Conservation (phyloP, 768 basidiomycete genomes). For the Scleroderma citrinum region DNA sequence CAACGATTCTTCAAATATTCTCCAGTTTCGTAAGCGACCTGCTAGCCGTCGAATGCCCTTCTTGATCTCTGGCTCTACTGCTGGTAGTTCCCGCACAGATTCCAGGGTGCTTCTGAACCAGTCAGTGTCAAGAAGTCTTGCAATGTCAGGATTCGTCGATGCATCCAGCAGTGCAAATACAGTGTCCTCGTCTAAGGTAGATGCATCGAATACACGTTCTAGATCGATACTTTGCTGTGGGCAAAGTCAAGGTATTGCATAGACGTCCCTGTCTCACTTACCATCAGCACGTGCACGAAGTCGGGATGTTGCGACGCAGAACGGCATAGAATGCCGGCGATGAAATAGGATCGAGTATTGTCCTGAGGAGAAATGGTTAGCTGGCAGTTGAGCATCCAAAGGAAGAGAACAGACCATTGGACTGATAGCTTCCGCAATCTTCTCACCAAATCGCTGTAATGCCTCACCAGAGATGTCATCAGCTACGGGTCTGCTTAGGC, state of each 20-base stretch:
- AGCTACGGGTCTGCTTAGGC: conserved; percentile 51
- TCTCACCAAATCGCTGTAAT: conserved; percentile 49
- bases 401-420: conserved; percentile 40
- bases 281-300: conserved; percentile 39
- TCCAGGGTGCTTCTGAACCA: conserved; percentile 48
- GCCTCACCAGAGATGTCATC: conserved; percentile 48
- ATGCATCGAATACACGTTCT: conserved; percentile 45
- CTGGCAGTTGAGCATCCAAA: background rate
- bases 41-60: conserved; percentile 43
- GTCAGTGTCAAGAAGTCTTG: conserved; percentile 42
- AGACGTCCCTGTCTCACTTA: conserved; percentile 15
- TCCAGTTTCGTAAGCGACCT: conserved; percentile 53
- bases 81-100: conserved; percentile 23
- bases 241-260: conserved; percentile 7
- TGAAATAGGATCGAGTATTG: conserved; percentile 48
- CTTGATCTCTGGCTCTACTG: conserved; percentile 35
- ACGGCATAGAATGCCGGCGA: conserved; percentile 58
- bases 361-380: conserved; percentile 32
- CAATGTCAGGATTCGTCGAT: conserved; percentile 57
- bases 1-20: conserved; percentile 54
- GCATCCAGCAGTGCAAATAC: conserved; percentile 58
- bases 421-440: conserved; percentile 48
- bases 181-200: conserved; percentile 49
- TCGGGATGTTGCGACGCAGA: conserved; percentile 60
- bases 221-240: conserved; percentile 55